phyloP scores from a whole-genome alignment of 169 alveolate species.

The Cystoisospora suis region DNA sequence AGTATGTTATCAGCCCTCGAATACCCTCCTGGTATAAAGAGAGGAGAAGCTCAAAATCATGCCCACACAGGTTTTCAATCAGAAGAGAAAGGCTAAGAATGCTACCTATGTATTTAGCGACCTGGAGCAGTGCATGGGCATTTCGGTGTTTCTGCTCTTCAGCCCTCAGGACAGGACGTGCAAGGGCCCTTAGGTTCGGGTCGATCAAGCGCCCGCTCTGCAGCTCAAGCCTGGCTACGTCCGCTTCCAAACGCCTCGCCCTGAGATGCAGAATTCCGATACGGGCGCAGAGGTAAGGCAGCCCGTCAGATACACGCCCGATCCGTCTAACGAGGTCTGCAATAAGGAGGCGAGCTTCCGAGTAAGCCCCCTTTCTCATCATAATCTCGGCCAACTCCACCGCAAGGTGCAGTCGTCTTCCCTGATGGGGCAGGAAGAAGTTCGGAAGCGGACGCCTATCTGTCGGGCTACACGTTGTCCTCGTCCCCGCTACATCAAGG shows the following conservation, averaged over 20 bases:
- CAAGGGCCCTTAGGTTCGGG: background rate
- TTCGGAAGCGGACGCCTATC: background rate
- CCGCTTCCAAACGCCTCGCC: conserved; percentile 1
- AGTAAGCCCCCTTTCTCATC: background rate
- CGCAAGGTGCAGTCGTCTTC: background rate
- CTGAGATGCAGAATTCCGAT: conserved; percentile 9
- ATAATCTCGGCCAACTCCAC: conserved; percentile 3
- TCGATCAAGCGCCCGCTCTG: background rate
- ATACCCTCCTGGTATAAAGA: conserved; percentile 4
- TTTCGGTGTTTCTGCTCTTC: background rate
- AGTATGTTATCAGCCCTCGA: conserved; percentile 6
- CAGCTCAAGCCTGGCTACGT: background rate
- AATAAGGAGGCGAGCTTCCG: background rate
- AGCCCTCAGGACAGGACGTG: background rate
- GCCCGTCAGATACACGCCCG: background rate
- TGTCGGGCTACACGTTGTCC: background rate
- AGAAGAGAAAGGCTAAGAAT: background rate
- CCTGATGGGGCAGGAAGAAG: conserved; percentile 14
- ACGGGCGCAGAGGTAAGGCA: conserved; percentile 15
- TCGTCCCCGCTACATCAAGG: background rate
- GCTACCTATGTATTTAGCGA: background rate
- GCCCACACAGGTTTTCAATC: background rate
- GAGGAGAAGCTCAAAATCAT: background rate
- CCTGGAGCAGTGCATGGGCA: background rate
- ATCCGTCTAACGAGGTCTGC: conserved; percentile 4